Base-by-base conservation (phyloP, 768 basidiomycete species). In the Mycena vitilis region DNA sequence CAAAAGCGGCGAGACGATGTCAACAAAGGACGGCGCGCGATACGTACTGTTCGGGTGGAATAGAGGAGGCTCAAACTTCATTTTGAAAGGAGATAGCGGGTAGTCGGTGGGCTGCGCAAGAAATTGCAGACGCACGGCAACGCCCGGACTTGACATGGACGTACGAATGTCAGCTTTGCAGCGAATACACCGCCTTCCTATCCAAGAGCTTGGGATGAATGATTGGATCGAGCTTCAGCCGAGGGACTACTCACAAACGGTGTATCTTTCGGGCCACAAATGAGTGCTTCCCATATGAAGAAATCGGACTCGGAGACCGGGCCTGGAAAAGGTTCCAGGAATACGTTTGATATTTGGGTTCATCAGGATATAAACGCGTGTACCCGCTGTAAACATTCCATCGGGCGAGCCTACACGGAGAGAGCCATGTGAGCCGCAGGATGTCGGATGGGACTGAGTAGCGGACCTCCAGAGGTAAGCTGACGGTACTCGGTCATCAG, bases 51-150 rank as follows among this genome's bases (percentile, higher is more conserved):
- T 99, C 20, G 98, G 98, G 80, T 99, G 98, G 80, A 98, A 94
- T 63, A 99, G 79, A 3, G 97, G 96, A 4, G 98, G 98, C 52
- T 98, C 96, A 75, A 99, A 99, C 76, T 88, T 95, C 98, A 99
- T 99, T 83, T 96, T 98, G 90, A 99, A 99, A 22, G 98, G 98
- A 60, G 95, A 97, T 75, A 99, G 83, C 38, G 98, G 98, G 81
- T 99, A 99, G 77, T 99, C 98, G 45, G 86, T 77, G 0, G 96
- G 96, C 95, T 95, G 66, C 23, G 49, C 23, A 53, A 57, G 23
- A 48, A 51, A 63, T 54, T 53, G 60, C 30, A 38, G 16, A 23
- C 22, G 49, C 36, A 9, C 13, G 25, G 11, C 48, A 37, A 38
- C 7, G n/a, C 22, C 37, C 16, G 11, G 16, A 44, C 38, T 22